Percentiles rank a stretch among this genome's conserved stretches.
These are phyloP conservation scores for Clarkia xantiana DNA, from an alignment of 345 rosid genomes.

Conservation along the genomic window DNA sequence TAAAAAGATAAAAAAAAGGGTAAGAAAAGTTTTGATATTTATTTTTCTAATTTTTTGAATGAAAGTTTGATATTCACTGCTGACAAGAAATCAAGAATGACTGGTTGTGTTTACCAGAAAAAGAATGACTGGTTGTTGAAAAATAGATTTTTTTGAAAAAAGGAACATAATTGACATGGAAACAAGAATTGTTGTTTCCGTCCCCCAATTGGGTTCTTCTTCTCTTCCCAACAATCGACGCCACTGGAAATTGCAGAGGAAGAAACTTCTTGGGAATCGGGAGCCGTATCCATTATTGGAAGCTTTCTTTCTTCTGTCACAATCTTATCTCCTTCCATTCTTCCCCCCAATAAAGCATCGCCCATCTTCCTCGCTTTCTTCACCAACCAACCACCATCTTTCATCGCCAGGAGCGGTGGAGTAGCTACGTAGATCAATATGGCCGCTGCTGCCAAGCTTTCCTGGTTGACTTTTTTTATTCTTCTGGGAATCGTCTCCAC, in stretches of 20 bases:
- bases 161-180: too few relatives aligned
- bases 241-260: neutral
- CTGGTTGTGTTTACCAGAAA: too few relatives aligned
- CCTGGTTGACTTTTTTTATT: constrained; percentile 5
- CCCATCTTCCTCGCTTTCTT: neutral
- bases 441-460: neutral
- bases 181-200: neutral
- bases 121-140: too few relatives aligned
- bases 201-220: neutral
- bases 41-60: too few relatives aligned
- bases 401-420: neutral
- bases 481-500: neutral
- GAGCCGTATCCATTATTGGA: neutral
- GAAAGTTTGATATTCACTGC: too few relatives aligned
- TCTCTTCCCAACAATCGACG: constrained; percentile 1
- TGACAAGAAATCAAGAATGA: too few relatives aligned
- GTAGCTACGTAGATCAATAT: constrained; percentile 1
- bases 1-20: too few relatives aligned
- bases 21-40: too few relatives aligned
- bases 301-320: neutral
- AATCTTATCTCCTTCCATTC: constrained; percentile 3
- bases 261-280: constrained; percentile 3
- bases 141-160: too few relatives aligned
- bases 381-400: neutral
- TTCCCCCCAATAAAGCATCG: neutral